Percentiles rank a stretch among this genome's conserved stretches.
These are phyloP conservation scores for Trichoderma guizhouense DNA, from an alignment of 2,329 filamentous ascomycete genomes.

Conservation along the genomic window DNA sequence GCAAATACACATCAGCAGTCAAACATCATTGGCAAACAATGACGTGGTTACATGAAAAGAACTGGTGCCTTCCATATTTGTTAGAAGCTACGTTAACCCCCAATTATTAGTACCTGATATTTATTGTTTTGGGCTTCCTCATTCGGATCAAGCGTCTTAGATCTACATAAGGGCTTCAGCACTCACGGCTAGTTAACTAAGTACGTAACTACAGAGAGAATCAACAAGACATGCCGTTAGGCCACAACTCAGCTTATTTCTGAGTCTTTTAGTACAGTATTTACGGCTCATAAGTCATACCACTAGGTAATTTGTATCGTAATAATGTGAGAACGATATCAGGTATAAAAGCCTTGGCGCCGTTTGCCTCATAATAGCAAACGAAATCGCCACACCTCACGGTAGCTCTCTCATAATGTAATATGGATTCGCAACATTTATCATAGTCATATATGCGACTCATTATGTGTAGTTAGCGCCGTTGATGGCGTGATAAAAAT, in stretches of 20 bases:
- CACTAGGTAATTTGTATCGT: not conserved
- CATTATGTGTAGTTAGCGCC: not conserved
- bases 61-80: not conserved
- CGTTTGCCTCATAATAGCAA: not conserved
- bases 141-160: not conserved
- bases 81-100: not conserved
- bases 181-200: not conserved
- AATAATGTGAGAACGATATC: not conserved
- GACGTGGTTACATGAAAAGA: not conserved
- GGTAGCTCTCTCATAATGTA: not conserved
- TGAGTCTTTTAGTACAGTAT: not conserved
- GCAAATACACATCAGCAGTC: not conserved
- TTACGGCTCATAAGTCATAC: not conserved
- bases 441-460: not conserved
- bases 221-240: not conserved
- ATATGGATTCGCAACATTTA: not conserved
- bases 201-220: not conserved
- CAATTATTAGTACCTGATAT: not conserved
- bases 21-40: not conserved
- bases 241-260: not conserved
- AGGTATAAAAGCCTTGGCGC: not conserved
- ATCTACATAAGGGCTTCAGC: not conserved
- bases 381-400: not conserved
- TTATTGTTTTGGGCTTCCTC: not conserved
- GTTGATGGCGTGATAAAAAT: not conserved